Evolutionary conservation across 2,329 filamentous ascomycete species (phyloP).

Genomic region (Diaporthe destruens): DNA sequence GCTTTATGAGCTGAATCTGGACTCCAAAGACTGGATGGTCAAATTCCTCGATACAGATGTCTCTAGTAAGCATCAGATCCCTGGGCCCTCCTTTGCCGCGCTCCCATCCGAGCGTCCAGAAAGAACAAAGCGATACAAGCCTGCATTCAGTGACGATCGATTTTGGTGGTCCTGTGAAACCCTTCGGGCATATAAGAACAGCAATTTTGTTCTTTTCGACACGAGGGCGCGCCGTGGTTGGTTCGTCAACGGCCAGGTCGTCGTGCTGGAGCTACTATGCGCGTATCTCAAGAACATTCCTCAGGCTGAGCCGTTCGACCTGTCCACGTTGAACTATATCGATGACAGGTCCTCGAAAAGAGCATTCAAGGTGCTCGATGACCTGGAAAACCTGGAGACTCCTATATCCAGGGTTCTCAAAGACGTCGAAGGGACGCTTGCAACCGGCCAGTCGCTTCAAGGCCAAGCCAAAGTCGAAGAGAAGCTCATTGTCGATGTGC

Average conservation of each 20-base stretch:
- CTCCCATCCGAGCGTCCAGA: neutral
- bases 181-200: fast-evolving
- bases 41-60: neutral
- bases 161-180: neutral
- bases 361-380: neutral
- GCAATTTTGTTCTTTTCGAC: neutral
- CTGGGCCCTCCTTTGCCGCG: neutral
- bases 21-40: neutral
- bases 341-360: neutral
- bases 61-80: neutral
- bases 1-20: neutral
- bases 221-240: neutral
- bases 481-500: neutral
- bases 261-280: neutral
- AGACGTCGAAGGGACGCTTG: neutral
- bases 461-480: neutral
- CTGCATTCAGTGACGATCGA: neutral
- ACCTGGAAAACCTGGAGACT: neutral
- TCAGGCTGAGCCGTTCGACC: neutral
- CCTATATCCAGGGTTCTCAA: neutral
- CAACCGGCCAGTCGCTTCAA: neutral
- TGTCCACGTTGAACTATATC: neutral
- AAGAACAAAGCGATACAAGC: neutral
- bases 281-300: neutral
- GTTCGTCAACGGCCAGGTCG: neutral